Conservation (phyloP, 2,329 filamentous ascomycete genomes). For the Aspergillus amoenus region DNA sequence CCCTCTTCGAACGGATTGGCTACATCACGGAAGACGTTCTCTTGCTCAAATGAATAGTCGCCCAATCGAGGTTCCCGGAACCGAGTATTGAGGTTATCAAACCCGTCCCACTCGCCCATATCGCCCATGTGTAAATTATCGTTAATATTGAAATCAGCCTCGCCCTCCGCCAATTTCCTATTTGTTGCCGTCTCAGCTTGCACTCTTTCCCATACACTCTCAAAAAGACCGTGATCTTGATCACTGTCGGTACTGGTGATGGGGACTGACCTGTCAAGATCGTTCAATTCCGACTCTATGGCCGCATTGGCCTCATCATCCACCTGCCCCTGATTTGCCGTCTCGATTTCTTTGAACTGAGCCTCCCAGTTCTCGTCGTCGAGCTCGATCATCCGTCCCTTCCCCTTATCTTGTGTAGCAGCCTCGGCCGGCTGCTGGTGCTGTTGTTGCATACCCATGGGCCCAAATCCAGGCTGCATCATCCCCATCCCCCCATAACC, state of each 20-base stretch:
- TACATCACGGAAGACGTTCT: conserved; percentile 82
- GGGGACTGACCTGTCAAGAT: conserved; percentile 78
- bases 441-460: conserved; percentile 50
- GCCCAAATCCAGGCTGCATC: conserved; percentile 48
- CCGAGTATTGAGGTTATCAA: conserved; percentile 67
- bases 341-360: conserved; percentile 86
- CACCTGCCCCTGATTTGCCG: conserved; percentile 51
- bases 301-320: conserved; percentile 68
- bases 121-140: conserved; percentile 63
- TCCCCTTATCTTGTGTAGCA: conserved; percentile 72
- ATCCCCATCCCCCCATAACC: conserved; percentile 53
- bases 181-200: conserved; percentile 46
- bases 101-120: conserved; percentile 75
- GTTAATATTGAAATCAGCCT: conserved; percentile 54
- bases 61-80: conserved; percentile 77
- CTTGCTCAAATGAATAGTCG: conserved; percentile 90
- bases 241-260: conserved; percentile 62
- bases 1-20: conserved; percentile 90
- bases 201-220: conserved; percentile 64
- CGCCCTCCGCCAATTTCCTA: conserved; percentile 64
- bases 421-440: conserved; percentile 34
- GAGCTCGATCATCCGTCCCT: conserved; percentile 79
- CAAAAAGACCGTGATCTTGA: conserved; percentile 78
- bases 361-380: conserved; percentile 95
- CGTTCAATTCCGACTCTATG: conserved; percentile 82